A percentile compares a stretch with the other conserved stretches of the same genome.
Conservation (phyloP, 2,329 filamentous ascomycete species). For the Aspergillus calidoustus region DNA sequence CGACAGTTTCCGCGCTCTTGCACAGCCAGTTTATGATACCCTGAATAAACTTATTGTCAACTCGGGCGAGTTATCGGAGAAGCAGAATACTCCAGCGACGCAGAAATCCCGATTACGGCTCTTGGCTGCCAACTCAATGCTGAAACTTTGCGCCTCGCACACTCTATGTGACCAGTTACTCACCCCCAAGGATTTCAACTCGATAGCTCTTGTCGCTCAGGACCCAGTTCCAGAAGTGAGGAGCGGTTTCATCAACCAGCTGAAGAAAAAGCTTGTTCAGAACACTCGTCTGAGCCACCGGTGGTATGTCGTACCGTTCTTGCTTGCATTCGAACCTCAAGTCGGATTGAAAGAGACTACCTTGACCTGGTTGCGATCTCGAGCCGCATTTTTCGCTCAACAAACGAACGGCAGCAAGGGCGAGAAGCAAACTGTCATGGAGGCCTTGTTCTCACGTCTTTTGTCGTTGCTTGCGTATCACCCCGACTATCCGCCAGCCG, state of each 20-base stretch:
- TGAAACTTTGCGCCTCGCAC: conserved; percentile 82
- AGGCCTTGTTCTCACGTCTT: conserved; percentile 79
- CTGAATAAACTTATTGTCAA: conserved; percentile 75
- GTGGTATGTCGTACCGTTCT: conserved; percentile 88
- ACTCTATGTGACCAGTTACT: conserved; percentile 75
- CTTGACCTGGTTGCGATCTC: conserved; percentile 86
- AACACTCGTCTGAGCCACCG: conserved; percentile 74
- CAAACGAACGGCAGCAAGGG: conserved; percentile 42
- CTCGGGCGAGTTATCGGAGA: conserved; percentile 79
- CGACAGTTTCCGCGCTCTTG: conserved; percentile 55
- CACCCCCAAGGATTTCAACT: conserved; percentile 75
- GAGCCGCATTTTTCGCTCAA: conserved; percentile 68
- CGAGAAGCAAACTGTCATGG: conserved; percentile 68
- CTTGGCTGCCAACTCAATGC: conserved; percentile 74
- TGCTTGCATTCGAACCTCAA: conserved; percentile 88
- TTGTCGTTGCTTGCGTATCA: conserved; percentile 91
- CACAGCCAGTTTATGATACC: conserved; percentile 74
- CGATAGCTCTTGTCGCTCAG: conserved; percentile 78
- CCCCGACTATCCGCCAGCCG: conserved; percentile 71
- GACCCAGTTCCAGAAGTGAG: conserved; percentile 76
- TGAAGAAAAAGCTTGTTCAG: conserved; percentile 71
- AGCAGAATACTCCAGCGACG: conserved; percentile 72
- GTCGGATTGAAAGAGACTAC: conserved; percentile 73
- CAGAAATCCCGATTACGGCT: conserved; percentile 84
- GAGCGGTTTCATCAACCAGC: conserved; percentile 75